A percentile compares a stretch with the other conserved stretches of the same genome.
Conservation (phyloP, 495 filamentous ascomycete genomes). For the Geoglossum glabrum region DNA sequence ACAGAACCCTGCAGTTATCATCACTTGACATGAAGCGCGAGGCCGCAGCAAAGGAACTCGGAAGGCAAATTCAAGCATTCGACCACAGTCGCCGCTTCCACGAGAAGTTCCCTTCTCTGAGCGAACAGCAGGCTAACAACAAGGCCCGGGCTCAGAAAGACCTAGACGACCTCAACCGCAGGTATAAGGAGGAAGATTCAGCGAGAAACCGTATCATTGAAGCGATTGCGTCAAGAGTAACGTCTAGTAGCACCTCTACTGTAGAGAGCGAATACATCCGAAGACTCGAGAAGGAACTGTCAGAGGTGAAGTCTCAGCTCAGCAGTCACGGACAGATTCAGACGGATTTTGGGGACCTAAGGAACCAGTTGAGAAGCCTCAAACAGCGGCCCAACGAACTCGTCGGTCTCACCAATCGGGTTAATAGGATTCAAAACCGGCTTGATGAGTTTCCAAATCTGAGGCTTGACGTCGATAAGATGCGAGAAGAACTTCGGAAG, state of each 20-base stretch:
- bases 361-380: neutral
- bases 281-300: neutral
- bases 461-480: neutral
- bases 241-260: neutral
- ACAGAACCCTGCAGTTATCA: neutral
- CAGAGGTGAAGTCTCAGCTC: neutral
- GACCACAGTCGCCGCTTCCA: slow-evolving; percentile 1
- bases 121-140: slow-evolving; percentile 1
- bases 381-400: neutral
- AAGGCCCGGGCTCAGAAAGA: slow-evolving; percentile 1
- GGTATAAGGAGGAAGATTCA: neutral
- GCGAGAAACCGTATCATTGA: neutral
- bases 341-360: neutral
- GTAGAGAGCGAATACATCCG: neutral
- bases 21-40: neutral
- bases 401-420: neutral
- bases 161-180: neutral
- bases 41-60: neutral
- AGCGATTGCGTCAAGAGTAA: neutral
- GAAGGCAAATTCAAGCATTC: neutral
- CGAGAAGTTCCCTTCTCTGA: neutral
- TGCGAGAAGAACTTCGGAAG: neutral
- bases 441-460: neutral
- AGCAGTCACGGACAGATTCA: neutral
- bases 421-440: neutral